Percentiles rank a stretch among this genome's conserved stretches.
Evolutionary conservation across 139 green algal genomes (phyloP).

Genomic region (Pleodorina starrii): DNA sequence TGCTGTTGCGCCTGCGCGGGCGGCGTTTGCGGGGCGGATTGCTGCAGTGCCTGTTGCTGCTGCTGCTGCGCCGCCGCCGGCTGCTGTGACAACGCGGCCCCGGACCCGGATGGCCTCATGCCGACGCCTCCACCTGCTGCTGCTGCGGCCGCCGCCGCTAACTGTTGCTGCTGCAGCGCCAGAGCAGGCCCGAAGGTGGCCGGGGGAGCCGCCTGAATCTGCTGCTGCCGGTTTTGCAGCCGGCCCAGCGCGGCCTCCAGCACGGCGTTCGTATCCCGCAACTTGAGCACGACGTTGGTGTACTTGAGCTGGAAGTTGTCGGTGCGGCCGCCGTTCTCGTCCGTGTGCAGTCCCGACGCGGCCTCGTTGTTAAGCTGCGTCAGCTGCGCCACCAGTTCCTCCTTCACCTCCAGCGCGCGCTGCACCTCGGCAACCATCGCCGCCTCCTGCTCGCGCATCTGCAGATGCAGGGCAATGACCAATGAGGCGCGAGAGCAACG

Average conservation of each 20-base stretch:
- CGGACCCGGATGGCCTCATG: not conserved
- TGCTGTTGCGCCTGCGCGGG: not conserved
- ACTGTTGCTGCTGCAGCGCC: slow-evolving; percentile 21
- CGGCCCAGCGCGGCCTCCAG: slow-evolving; percentile 56
- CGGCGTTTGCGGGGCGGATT: not conserved
- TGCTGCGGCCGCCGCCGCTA: not conserved
- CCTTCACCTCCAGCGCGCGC: slow-evolving; percentile 74
- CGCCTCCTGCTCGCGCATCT: slow-evolving; percentile 34
- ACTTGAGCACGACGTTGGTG: slow-evolving; percentile 65
- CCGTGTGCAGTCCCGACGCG: slow-evolving; percentile 62
- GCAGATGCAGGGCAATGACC: not conserved
- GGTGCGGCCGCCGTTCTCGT: slow-evolving; percentile 11
- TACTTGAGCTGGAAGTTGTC: slow-evolving; percentile 71
- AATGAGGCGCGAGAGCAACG: too few species aligned
- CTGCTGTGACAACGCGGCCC: not conserved
- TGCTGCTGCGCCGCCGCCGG: not conserved
- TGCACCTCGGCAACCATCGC: slow-evolving; percentile 43
- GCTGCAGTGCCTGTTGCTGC: not conserved
- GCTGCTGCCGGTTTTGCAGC: slow-evolving; percentile 55
- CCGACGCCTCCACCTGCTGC: not conserved
- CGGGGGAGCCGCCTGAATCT: slow-evolving; percentile 1
- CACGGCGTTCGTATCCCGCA: slow-evolving; percentile 60
- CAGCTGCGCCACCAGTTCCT: slow-evolving; percentile 75
- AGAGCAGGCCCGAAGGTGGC: not conserved
- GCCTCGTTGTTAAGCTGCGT: slow-evolving; percentile 78